These are phyloP conservation scores for Ophiostoma ips DNA, from an alignment of 2,329 filamentous ascomycete species.

Conservation along the genomic window DNA sequence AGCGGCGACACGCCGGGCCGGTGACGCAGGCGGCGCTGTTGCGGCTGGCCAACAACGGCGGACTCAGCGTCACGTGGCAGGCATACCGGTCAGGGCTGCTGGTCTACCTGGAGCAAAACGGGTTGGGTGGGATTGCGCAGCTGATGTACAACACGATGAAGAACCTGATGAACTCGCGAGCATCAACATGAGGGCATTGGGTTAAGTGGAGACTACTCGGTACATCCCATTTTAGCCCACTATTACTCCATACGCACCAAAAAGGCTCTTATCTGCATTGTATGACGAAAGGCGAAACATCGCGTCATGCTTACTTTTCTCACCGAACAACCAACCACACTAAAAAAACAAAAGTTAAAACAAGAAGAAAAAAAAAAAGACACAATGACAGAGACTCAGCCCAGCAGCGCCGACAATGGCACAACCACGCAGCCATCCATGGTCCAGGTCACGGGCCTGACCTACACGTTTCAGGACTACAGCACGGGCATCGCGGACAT, in stretches of 20 bases:
- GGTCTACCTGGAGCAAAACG: conserved; percentile 48
- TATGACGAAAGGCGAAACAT: too few species aligned
- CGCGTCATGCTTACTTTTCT: too few species aligned
- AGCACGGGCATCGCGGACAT: conserved; percentile 65
- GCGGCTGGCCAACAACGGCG: conserved; percentile 49
- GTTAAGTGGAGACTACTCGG: neutral
- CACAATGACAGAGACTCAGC: conserved; percentile 4
- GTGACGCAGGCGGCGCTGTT: conserved; percentile 54
- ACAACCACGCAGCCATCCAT: conserved; percentile 30
- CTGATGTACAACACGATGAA: conserved; percentile 76
- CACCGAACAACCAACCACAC: too few species aligned
- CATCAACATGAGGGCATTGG: neutral
- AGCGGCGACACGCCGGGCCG: conserved; percentile 47
- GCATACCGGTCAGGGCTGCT: conserved; percentile 64
- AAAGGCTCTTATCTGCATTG: too few species aligned
- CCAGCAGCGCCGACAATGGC: neutral
- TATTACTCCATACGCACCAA: too few species aligned
- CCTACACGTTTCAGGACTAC: conserved; percentile 80
- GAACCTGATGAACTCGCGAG: conserved; percentile 43
- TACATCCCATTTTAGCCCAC: too few species aligned
- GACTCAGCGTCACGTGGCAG: conserved; percentile 54
- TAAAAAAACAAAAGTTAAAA: too few species aligned
- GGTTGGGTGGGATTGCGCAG: conserved; percentile 51
- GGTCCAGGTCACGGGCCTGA: conserved; percentile 62
- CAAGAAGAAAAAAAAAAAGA: neutral